These are phyloP conservation scores for Anisodus tanguticus DNA, from an alignment of 257 asterid genomes.

Conservation along the genomic window DNA sequence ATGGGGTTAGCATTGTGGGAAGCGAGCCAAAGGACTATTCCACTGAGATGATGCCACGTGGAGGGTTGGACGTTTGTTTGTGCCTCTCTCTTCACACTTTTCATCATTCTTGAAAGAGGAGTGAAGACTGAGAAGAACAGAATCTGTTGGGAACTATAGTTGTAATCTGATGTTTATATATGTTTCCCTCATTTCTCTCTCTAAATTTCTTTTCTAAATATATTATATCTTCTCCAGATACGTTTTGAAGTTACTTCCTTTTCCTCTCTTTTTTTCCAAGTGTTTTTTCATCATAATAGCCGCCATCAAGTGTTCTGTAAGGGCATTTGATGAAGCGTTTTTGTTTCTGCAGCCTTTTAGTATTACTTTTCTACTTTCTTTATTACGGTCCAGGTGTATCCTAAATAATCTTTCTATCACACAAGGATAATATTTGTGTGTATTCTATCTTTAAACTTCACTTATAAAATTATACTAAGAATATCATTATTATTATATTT, in stretches of 20 bases:
- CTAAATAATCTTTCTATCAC: too few relatives aligned
- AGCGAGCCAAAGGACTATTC: constrained; percentile 57
- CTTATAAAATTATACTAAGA: too few relatives aligned
- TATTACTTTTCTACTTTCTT: not conserved
- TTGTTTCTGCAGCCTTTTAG: constrained; percentile 1
- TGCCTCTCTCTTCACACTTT: constrained; percentile 41
- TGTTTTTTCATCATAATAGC: not conserved
- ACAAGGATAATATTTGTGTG: too few relatives aligned
- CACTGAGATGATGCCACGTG: constrained; percentile 65
- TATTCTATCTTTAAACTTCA: too few relatives aligned
- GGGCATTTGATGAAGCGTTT: not conserved
- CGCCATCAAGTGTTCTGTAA: constrained; percentile 28
- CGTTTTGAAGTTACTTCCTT: not conserved
- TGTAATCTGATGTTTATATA: constrained; percentile 18
- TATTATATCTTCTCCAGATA: not conserved
- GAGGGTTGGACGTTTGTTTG: constrained; percentile 53
- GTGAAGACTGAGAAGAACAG: not conserved
- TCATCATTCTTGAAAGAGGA: constrained; percentile 29
- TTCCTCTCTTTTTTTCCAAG: not conserved
- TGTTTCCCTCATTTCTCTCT: constrained; percentile 30
- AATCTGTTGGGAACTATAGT: constrained; percentile 19
- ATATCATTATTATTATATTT: too few relatives aligned
- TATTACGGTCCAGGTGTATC: too few relatives aligned
- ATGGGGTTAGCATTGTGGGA: constrained; percentile 39
- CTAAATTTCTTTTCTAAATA: not conserved